A percentile compares a stretch with the other conserved stretches of the same genome.
Conservation (phyloP, 1,284 basidiomycete species). For the Ceratobasidium sp. region DNA sequence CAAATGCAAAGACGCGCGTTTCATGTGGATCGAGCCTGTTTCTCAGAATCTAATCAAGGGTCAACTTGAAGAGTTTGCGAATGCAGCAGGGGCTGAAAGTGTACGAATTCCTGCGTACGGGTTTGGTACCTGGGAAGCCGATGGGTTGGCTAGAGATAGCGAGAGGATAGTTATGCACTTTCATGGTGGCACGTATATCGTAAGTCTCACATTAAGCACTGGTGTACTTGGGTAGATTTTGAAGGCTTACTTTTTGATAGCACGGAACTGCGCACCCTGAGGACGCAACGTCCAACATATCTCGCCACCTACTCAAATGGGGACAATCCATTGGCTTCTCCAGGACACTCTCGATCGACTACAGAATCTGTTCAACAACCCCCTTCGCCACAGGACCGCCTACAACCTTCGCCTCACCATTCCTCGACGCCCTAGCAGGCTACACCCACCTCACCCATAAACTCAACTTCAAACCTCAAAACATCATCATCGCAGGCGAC, state of each 20-base stretch:
- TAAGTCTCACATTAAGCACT: background rate
- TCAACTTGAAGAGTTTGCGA: constrained; percentile 64
- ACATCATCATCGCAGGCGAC: constrained; percentile 76
- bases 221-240: background rate
- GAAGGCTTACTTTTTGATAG: background rate
- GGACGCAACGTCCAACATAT: constrained; percentile 31
- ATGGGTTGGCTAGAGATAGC: constrained; percentile 18
- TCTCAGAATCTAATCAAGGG: constrained; percentile 64
- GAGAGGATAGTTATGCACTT: constrained; percentile 45
- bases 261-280: constrained; percentile 44
- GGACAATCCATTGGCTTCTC: background rate
- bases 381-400: constrained; percentile 57
- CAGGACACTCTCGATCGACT: constrained; percentile 64
- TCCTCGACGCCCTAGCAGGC: constrained; percentile 73
- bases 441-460: constrained; percentile 70
- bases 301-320: constrained; percentile 11
- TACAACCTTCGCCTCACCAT: constrained; percentile 69
- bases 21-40: constrained; percentile 67
- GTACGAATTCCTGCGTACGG: constrained; percentile 71
- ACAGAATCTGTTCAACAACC: constrained; percentile 63
- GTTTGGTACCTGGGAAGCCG: constrained; percentile 50
- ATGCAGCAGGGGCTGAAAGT: constrained; percentile 60
- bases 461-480: constrained; percentile 64
- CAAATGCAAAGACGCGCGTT: constrained; percentile 18
- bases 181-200: constrained; percentile 43